phyloP scores from a whole-genome alignment of 768 basidiomycete genomes.

The Serendipita sp. region DNA sequence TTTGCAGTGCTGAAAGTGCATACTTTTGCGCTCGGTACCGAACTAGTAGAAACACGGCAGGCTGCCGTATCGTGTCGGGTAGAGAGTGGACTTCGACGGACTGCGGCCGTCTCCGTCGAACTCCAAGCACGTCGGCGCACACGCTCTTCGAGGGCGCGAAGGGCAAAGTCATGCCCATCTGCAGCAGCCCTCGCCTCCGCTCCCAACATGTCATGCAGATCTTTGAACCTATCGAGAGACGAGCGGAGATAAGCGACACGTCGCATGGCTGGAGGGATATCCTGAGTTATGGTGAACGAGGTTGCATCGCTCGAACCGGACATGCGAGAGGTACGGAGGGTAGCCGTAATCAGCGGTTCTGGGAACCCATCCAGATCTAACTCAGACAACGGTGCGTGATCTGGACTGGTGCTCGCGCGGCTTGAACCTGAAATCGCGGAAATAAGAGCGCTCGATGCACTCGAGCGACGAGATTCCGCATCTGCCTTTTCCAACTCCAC shows the following conservation, averaged over 20 bases:
- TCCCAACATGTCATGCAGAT: not conserved
- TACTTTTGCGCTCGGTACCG: not conserved
- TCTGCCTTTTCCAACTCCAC: not conserved
- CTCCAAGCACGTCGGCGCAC: conserved; percentile 1
- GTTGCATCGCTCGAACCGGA: not conserved
- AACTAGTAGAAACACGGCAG: not conserved
- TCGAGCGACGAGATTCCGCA: not conserved
- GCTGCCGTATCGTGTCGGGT: not conserved
- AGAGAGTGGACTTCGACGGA: not conserved
- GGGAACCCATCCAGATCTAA: not conserved
- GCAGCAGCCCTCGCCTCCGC: not conserved
- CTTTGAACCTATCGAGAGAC: not conserved
- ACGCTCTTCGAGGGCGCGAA: not conserved
- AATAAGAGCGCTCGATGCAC: not conserved
- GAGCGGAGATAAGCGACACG: not conserved
- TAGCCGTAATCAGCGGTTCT: not conserved
- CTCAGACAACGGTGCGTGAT: not conserved
- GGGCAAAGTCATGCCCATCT: not conserved
- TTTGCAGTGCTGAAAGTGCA: not conserved
- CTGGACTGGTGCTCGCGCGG: not conserved
- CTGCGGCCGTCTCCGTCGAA: not conserved
- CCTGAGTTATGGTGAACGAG: not conserved
- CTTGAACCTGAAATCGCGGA: conserved; percentile 1
- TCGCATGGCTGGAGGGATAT: not conserved
- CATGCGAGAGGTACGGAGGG: not conserved